Conservation (phyloP, 352 stramenopile genomes). For the Phytophthora tentaculata region DNA sequence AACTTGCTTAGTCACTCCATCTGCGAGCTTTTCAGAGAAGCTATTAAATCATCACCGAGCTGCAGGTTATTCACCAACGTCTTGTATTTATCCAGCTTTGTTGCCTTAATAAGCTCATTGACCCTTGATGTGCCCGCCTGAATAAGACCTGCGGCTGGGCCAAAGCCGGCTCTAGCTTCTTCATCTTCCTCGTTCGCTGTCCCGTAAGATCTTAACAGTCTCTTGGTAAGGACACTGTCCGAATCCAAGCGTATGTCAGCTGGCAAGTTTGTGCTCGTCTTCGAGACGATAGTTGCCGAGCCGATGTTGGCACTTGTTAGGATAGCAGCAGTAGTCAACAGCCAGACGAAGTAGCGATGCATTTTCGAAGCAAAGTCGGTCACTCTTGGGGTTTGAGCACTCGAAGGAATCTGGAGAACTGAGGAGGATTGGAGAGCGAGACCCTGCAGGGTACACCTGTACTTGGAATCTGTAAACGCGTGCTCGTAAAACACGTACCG, state of each 20-base stretch:
- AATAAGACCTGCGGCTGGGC: not conserved
- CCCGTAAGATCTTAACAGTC: not conserved
- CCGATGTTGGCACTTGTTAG: not conserved
- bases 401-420: no score
- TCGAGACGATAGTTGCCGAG: not conserved
- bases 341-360: not conserved
- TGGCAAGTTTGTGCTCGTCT: not conserved
- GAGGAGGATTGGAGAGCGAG: no score
- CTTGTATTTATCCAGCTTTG: not conserved
- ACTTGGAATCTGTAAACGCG: no score
- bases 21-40: not conserved
- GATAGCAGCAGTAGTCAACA: not conserved
- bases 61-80: not conserved
- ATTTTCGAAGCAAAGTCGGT: not conserved
- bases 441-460: no score
- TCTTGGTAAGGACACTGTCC: not conserved
- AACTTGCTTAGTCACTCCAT: not conserved
- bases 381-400: no score
- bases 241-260: not conserved
- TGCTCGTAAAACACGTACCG: no score
- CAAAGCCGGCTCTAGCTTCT: not conserved
- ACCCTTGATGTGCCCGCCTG: not conserved
- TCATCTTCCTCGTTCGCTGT: not conserved
- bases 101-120: not conserved
- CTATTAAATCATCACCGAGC: not conserved